Conservation (phyloP, 2,329 filamentous ascomycete genomes). For the Penicillium digitatum region DNA sequence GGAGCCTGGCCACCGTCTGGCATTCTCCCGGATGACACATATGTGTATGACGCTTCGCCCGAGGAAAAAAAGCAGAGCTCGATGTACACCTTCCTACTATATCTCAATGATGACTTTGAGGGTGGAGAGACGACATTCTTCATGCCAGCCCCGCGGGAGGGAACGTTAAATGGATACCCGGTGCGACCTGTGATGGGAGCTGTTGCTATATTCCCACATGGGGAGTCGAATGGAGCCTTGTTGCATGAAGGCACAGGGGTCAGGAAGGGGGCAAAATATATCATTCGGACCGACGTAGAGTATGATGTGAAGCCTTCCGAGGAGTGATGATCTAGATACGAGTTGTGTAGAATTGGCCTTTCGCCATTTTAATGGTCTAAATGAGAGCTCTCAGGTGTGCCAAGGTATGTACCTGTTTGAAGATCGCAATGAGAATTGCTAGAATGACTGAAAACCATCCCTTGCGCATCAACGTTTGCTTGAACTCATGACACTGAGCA, state of each 20-base stretch:
- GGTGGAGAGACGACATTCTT: slow-evolving; percentile 70
- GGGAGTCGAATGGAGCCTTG: slow-evolving; percentile 61
- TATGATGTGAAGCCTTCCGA: slow-evolving; percentile 54
- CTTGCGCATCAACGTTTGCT: neutral
- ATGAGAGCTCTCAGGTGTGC: neutral
- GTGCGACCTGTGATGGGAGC: slow-evolving; percentile 66
- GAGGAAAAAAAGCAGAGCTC: slow-evolving; percentile 59
- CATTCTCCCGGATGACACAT: slow-evolving; percentile 55
- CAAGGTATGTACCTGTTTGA: neutral
- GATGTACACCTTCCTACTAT: slow-evolving; percentile 65
- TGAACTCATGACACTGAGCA: neutral
- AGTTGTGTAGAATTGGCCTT: neutral
- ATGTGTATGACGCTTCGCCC: slow-evolving; percentile 65
- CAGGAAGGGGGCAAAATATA: slow-evolving; percentile 62
- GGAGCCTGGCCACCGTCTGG: slow-evolving; percentile 70
- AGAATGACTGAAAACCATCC: neutral
- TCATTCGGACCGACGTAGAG: slow-evolving; percentile 67
- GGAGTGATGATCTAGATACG: slow-evolving; percentile 2
- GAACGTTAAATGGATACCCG: slow-evolving; percentile 64
- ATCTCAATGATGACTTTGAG: slow-evolving; percentile 68
- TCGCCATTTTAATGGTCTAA: neutral
- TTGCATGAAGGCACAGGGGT: slow-evolving; percentile 70
- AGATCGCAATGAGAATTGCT: neutral
- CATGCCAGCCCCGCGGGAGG: slow-evolving; percentile 60
- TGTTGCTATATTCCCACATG: slow-evolving; percentile 66